Percentiles rank a stretch among this genome's conserved stretches.
Evolutionary conservation across 768 basidiomycete genomes (phyloP).

Genomic region (Tulasnella sp.): DNA sequence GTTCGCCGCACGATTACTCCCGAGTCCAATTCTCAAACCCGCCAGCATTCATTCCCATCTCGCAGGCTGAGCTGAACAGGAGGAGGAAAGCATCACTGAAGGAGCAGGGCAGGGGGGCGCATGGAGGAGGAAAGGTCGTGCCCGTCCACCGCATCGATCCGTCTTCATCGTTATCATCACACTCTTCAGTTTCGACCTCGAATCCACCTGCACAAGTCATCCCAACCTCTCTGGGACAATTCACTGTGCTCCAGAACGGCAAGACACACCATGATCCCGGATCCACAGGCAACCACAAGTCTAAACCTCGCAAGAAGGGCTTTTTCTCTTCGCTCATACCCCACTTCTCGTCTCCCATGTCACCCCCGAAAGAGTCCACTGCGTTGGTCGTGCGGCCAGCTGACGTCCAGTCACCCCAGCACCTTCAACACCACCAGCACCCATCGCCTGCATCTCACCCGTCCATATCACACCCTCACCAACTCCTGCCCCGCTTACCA

Average conservation of each 20-base stretch:
- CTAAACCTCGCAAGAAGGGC: background rate
- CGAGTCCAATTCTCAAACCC: constrained; percentile 8
- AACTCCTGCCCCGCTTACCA: constrained; percentile 5
- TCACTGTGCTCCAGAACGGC: background rate
- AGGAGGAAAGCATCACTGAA: constrained; percentile 1
- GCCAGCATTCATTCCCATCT: constrained; percentile 3
- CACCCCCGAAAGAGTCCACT: no score
- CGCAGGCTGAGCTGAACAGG: constrained; percentile 3
- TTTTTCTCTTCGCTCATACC: background rate
- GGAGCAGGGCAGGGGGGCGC: background rate
- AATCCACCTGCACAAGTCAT: constrained; percentile 13
- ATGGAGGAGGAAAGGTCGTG: background rate
- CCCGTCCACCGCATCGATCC: constrained; percentile 2
- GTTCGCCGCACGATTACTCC: constrained; percentile 5
- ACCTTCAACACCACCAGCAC: background rate
- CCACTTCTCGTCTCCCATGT: background rate
- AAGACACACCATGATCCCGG: background rate
- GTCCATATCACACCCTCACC: constrained; percentile 10
- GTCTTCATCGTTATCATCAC: constrained; percentile 12
- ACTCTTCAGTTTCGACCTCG: constrained; percentile 12
- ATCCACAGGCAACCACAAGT: no score
- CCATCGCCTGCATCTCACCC: background rate
- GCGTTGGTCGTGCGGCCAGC: background rate
- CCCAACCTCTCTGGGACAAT: background rate
- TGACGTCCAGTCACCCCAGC: background rate